Evolutionary conservation across 345 rosid species (phyloP), one percentile per base, ranked within the genome.

Genomic region (Sonneratia caseolaris): DNA sequence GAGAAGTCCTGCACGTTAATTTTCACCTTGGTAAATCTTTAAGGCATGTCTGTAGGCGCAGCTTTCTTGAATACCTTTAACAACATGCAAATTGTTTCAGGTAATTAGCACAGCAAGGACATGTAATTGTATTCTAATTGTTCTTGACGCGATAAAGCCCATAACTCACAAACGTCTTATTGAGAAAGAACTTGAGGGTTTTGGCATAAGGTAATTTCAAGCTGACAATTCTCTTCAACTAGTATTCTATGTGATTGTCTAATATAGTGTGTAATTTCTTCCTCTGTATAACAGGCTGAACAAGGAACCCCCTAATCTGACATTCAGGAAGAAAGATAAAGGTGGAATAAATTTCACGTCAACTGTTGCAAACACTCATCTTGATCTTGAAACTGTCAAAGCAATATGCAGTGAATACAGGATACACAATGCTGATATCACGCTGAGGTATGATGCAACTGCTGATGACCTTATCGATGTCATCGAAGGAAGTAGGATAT

Each of bases 391-490:
- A 0, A 95, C 99, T 45, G 99, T 90, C 61, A 95, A 90, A 85
- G 98, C 99, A 53, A 92, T 95, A 73, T 95, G 99, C 75, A 87
- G 99, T 43, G 98, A 95, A 83, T 95, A 95, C 82, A 85, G 93
- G 81, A 90, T 88, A 9, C 99, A 95, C 74, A 95, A 95, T 73
- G 98, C 99, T 64, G 99, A 95, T 79, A 88, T 95, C 78, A 95
- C 99, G 71, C 83, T 92, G 75, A 88, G 93, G 38, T 92, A 71
- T 71, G 99, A 95, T 86, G 99, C 99, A 15, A 89, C 97, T 12
- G 99, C 97, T 66, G 99, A 95, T 86, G 99, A 95, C 82, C 98
- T 95, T 72, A 95, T 95, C 32, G 99, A 95, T 76, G 98, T 92
- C 73, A 95, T 95, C 37, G 99, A 95, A 73, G 99, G 99, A 36